These are phyloP conservation scores for Ustilago curta DNA, from an alignment of 1,284 basidiomycete species.

Conservation along the genomic window DNA sequence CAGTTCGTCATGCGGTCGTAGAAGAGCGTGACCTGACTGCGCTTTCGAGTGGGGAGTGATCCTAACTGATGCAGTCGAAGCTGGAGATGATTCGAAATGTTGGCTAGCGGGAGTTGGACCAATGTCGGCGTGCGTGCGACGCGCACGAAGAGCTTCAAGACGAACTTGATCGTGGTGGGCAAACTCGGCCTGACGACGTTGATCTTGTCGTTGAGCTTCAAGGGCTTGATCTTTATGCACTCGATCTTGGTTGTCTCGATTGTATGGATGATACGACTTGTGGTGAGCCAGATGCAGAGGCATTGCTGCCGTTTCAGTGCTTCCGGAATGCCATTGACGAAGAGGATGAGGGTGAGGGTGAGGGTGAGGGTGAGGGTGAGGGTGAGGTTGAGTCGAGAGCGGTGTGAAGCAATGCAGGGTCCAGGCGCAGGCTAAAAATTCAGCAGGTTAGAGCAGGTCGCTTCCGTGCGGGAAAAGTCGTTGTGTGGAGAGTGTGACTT, in stretches of 20 bases:
- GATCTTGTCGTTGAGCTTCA: slow-evolving; percentile 13
- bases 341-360: neutral
- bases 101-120: neutral
- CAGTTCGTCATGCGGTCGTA: slow-evolving; percentile 45
- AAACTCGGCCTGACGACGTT: slow-evolving; percentile 15
- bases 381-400: slow-evolving; percentile 3
- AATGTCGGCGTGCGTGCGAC: neutral
- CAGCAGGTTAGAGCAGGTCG: neutral
- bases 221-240: slow-evolving; percentile 9
- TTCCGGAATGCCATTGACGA: neutral
- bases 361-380: neutral
- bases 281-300: slow-evolving; percentile 34
- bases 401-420: slow-evolving; percentile 28
- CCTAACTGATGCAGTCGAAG: neutral
- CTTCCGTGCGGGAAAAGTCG: slow-evolving; percentile 28
- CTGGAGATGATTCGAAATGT: neutral
- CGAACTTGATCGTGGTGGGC: slow-evolving; percentile 21
- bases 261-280: slow-evolving; percentile 35
- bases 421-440: neutral
- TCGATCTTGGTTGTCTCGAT: slow-evolving; percentile 8
- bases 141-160: slow-evolving; percentile 14
- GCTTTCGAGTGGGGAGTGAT: neutral
- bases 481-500: slow-evolving; percentile 12
- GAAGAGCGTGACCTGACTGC: slow-evolving; percentile 21
- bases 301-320: slow-evolving; percentile 16